Base-by-base conservation (phyloP, 345 rosid species). In the Aquilaria malaccensis region DNA sequence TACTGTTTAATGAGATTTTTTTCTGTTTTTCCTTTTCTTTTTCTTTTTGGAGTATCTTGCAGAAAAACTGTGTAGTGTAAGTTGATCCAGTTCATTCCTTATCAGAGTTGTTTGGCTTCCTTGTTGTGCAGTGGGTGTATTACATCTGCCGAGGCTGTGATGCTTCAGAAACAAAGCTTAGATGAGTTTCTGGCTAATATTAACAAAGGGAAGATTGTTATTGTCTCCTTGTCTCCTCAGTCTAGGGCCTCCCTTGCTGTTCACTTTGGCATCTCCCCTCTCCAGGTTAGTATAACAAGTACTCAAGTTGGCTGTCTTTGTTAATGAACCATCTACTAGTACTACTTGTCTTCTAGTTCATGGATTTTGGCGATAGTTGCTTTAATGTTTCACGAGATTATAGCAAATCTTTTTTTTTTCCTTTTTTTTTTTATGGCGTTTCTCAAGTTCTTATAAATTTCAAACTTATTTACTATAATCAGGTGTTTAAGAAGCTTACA, bases 161-260 rank as follows among this genome's bases (percentile, higher is more conserved):
- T 94, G 96, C 97, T 94, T 11, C 96, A 94, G 91, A 94, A 91
- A 77, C 97, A 94, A 68, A 88, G 97, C 77, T 80, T 81, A 73
- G 91, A 85, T 22, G 99, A 86, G 70, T 94, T 94, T 61, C 80
- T 94, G 55, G 81, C 86, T 30, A 82, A 82, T 49, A 73, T 94
- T 47, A 66, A 74, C 64, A 79, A 78, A 64, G 81, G 84, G 64
- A 93, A 80, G 62, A 70, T 80, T 10, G 79, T 87, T n/a, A 54
- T 90, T 54, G 77, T 93, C 12, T 93, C 95, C 0, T 56, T 90
- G 37, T 90, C 99, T 14, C 91, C 95, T 2, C 97, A 93, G 75
- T 87, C 97, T 0, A 86, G 99, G 70, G 85, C 97, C 61, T 90
- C 97, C 15, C 76, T 93, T 56, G 97, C 99, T 0, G 80, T 62